Base-by-base conservation (phyloP, 2,329 filamentous ascomycete species). In the Penicillium decumbens region DNA sequence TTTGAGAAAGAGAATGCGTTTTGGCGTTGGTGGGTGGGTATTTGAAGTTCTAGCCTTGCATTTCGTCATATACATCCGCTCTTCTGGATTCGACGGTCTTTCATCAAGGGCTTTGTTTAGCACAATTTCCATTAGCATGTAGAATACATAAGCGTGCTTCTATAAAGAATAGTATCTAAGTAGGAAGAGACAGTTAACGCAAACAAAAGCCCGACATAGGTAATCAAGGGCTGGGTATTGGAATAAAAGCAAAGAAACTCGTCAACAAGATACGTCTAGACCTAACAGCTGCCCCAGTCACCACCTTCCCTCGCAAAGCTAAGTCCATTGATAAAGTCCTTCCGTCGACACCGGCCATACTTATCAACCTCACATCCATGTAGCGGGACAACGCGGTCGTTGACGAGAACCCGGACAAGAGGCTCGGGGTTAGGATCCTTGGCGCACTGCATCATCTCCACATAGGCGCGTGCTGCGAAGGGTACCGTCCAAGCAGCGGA, bases 361-460 rank as follows among this genome's bases (percentile, higher is more conserved):
- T 69, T 62, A 69, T 95, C 89, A 3, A 77, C 84, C 9, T 76
- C 78, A 68, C 91, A 96, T 42, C 78, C 83, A 57, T 80, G 73
- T 48, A 95, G 69, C 9, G 83, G 82, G 50, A 91, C 76, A 2
- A 95, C 88, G 23, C 88, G 80, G 63, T 95, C 89, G 69, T 96
- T 95, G 30, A 96, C 75, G 51, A 96, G 71, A 4, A 95, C 77
- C 32, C 91, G 79, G 9, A 96, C 88, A 45, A 86, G 75, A 67
- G 93, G 87, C 63, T 89, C 81, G 15, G 57, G 9, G 43, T 23
- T 66, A 49, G 0, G 24, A 15, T 9, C 32, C 15, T 37, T 37
- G 33, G 33, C 43, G 67, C 91, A 96, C 35, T 70, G 71, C 80
- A 95, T 84, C 77, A 92, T 93, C 77, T 96, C 91, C 30, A 96